Conservation (phyloP, 2,329 filamentous ascomycete genomes). For the Xylariaceae sp. region DNA sequence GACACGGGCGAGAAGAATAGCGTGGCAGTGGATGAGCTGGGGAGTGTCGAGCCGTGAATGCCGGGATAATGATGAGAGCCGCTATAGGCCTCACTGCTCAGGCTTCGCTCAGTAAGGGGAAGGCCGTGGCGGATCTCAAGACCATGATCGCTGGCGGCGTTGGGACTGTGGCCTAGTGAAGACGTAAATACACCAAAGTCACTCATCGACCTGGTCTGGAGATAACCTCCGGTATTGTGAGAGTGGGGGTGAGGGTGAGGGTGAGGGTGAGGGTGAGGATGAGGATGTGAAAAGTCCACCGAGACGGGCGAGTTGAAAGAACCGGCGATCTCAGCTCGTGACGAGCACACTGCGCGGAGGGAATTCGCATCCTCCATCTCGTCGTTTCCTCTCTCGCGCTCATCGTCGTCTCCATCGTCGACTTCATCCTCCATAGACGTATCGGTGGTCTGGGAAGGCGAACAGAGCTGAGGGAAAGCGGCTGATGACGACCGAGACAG, state of each 20-base stretch:
- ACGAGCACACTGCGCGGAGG: slow-evolving; percentile 12
- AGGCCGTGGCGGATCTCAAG: slow-evolving; percentile 12
- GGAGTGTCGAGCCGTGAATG: slow-evolving; percentile 18
- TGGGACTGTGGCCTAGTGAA: slow-evolving; percentile 4
- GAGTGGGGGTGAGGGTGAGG: slow-evolving; percentile 19
- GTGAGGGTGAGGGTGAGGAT: slow-evolving; percentile 5
- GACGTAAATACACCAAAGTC: slow-evolving; percentile 18
- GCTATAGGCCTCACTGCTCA: slow-evolving; percentile 16
- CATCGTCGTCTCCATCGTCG: slow-evolving; percentile 13
- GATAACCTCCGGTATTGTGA: slow-evolving; percentile 14
- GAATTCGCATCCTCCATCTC: slow-evolving; percentile 14
- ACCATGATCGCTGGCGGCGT: neutral
- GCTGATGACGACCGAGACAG: slow-evolving; percentile 35
- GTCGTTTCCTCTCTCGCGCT: slow-evolving; percentile 15
- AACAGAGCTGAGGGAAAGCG: slow-evolving; percentile 30
- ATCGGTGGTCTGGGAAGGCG: slow-evolving; percentile 20
- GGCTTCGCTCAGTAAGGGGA: slow-evolving; percentile 22
- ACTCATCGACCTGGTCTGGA: slow-evolving; percentile 17
- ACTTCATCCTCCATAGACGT: slow-evolving; percentile 18
- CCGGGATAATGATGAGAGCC: slow-evolving; percentile 19
- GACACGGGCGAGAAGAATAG: slow-evolving; percentile 23
- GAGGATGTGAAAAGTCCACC: slow-evolving; percentile 19
- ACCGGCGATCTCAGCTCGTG: slow-evolving; percentile 14
- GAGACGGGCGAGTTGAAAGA: slow-evolving; percentile 26
- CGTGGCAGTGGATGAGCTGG: slow-evolving; percentile 15